A percentile compares a stretch with the other conserved stretches of the same genome.
Conservation (phyloP, 345 rosid genomes). For the Euphorbia lathyris region DNA sequence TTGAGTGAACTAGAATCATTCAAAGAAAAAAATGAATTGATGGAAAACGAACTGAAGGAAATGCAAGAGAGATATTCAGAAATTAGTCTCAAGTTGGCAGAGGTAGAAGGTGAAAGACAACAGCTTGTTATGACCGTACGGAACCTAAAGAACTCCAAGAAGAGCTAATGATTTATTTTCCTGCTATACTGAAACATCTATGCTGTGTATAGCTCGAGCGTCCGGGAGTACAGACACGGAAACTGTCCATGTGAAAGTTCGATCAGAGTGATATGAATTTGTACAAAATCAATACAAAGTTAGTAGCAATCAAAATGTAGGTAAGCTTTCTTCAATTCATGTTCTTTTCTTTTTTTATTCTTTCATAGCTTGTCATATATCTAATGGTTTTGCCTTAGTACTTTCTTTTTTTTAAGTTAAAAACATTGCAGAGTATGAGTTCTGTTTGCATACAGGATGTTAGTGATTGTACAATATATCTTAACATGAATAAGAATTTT, state of each 20-base stretch:
- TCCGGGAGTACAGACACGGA: constrained; percentile 11
- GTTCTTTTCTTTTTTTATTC: constrained; percentile 11
- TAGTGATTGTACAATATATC: neutral
- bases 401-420: constrained; percentile 8
- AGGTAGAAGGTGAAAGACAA: constrained; percentile 94
- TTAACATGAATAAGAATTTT: too few relatives aligned
- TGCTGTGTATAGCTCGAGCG: constrained; percentile 40
- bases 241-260: constrained; percentile 13
- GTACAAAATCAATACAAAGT: constrained; percentile 35
- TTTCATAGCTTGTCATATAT: constrained; percentile 15
- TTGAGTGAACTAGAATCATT: constrained; percentile 40
- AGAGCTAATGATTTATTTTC: constrained; percentile 28
- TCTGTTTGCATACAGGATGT: neutral
- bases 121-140: constrained; percentile 79
- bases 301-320: constrained; percentile 20
- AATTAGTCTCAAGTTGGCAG: constrained; percentile 86
- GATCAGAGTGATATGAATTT: constrained; percentile 32
- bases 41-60: constrained; percentile 87
- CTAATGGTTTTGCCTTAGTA: constrained; percentile 19
- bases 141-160: constrained; percentile 75
- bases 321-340: constrained; percentile 16
- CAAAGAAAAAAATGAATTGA: constrained; percentile 59
- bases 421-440: neutral
- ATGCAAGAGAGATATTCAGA: constrained; percentile 92
- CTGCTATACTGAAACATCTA: constrained; percentile 24